Evolutionary conservation across 345 rosid genomes (phyloP), one percentile per base, ranked within the genome.

Genomic region (Melastoma malabathricum): DNA sequence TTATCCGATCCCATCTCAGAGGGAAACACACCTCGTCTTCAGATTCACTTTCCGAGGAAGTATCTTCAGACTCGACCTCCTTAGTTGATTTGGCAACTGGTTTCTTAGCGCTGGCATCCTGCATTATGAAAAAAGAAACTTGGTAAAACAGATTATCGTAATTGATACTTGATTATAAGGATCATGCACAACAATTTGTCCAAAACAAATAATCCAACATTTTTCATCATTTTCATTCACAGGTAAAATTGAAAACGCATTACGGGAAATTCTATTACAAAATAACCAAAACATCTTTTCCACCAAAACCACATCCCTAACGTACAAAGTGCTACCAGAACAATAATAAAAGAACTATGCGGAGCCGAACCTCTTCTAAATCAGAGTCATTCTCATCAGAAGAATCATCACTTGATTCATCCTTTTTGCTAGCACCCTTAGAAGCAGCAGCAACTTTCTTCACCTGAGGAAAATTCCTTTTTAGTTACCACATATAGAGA

Each of bases 331-430:
- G 25, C 25, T 4, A 2, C 25, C 25, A 22, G n/a, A n/a, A n/a
- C n/a, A n/a, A n/a, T n/a, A n/a, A n/a, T n/a, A n/a, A n/a, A n/a
- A n/a, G n/a, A n/a, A n/a, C n/a, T n/a, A n/a, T n/a, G n/a, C n/a
- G n/a, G n/a, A n/a, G n/a, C n/a, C 19, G 7, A 5, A 43, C 62
- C 58, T 60, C 54, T 34, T 58, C 51, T 7, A 43, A 46, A 51
- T 60, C 58, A 41, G 55, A 54, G 13, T 51, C 58, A 12, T 54
- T 62, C 44, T 63, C 69, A n/a, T 73, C 78, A 46, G 74, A 31
- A 31, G 38, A 68, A 44, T 62, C 56, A 41, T 73, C 78, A 51
- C 57, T 68, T 15, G 65, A 56, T 25, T 64, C 62, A 12, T 38
- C 44, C 45, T 64, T 60, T 57, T 64, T 64, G 44, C 56, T 23